Conservation (phyloP, 306 rosid species). For the Gastrolobium bilobum region DNA sequence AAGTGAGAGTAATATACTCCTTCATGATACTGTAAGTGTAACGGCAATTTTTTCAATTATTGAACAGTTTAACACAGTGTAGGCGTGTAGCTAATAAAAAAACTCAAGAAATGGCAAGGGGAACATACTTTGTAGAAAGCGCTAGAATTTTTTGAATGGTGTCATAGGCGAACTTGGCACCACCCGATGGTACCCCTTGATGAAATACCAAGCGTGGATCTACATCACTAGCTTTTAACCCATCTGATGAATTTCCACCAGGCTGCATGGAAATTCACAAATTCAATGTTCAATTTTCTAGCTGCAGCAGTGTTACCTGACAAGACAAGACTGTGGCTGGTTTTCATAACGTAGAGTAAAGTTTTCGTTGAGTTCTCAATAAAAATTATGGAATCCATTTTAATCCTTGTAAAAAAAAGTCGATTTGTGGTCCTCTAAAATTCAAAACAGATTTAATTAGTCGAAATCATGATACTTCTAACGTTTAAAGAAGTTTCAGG, state of each 20-base stretch:
- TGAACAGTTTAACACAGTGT: neutral
- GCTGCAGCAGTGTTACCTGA: neutral
- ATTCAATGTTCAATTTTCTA: slow-evolving; percentile 17
- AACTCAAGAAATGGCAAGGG: slow-evolving; percentile 42
- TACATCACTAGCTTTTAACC: slow-evolving; percentile 65
- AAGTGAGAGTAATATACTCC: slow-evolving; percentile 25
- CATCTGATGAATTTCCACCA: slow-evolving; percentile 60
- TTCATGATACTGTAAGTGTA: neutral
- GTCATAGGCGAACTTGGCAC: slow-evolving; percentile 73
- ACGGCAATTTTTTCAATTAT: neutral
- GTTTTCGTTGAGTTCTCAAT: neutral
- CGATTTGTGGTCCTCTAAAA: too few relatives aligned
- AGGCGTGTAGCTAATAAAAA: slow-evolving; percentile 7
- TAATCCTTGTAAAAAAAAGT: too few relatives aligned
- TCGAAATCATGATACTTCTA: too few relatives aligned
- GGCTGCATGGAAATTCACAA: slow-evolving; percentile 56
- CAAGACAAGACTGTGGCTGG: neutral
- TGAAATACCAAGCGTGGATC: slow-evolving; percentile 72
- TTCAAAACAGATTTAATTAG: too few relatives aligned
- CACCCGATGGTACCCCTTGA: slow-evolving; percentile 78
- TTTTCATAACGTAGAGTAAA: neutral
- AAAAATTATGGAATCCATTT: too few relatives aligned
- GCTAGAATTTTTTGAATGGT: slow-evolving; percentile 74
- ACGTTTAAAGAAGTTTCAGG: too few relatives aligned
- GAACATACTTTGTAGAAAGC: slow-evolving; percentile 77